Evolutionary conservation across 2,329 filamentous ascomycete species (phyloP).

Genomic region (Fragosphaeria purpurea): DNA sequence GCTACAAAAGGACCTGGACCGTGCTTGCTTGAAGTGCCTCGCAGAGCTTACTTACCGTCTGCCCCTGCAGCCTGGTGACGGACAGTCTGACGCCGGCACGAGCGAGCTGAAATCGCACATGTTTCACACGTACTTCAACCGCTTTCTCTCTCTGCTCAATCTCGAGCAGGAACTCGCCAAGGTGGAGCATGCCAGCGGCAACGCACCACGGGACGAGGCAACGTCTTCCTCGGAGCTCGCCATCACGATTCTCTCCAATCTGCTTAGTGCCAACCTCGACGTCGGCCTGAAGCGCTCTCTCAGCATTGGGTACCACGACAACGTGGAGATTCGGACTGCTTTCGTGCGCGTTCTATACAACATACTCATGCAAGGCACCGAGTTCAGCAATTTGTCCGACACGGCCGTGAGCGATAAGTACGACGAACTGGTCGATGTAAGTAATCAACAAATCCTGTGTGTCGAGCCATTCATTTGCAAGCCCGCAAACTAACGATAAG

Average conservation of each 20-base stretch:
- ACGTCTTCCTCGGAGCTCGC: slow-evolving; percentile 51
- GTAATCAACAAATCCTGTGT: slow-evolving; percentile 10
- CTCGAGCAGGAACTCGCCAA: slow-evolving; percentile 40
- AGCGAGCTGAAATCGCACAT: slow-evolving; percentile 61
- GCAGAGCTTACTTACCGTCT: slow-evolving; percentile 56
- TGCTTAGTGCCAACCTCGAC: slow-evolving; percentile 61
- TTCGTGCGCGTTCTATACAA: slow-evolving; percentile 63
- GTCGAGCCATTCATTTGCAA: neutral
- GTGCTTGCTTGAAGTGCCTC: slow-evolving; percentile 54
- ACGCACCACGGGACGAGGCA: slow-evolving; percentile 39
- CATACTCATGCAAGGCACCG: slow-evolving; percentile 60
- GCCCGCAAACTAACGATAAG: neutral
- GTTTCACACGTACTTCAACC: slow-evolving; percentile 63
- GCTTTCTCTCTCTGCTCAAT: slow-evolving; percentile 56
- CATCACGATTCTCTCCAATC: slow-evolving; percentile 58
- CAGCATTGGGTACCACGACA: slow-evolving; percentile 61
- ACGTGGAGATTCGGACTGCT: slow-evolving; percentile 57
- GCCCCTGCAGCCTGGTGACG: slow-evolving; percentile 55
- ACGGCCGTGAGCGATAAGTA: slow-evolving; percentile 60
- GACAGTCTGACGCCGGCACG: slow-evolving; percentile 54
- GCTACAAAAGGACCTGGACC: slow-evolving; percentile 56
- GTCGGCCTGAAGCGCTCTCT: slow-evolving; percentile 61
- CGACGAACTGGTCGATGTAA: slow-evolving; percentile 50
- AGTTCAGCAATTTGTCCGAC: slow-evolving; percentile 60
- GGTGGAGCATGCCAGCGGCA: slow-evolving; percentile 28